Base-by-base conservation (phyloP, 2,329 filamentous ascomycete genomes). In the Paecilomyces sp. region DNA sequence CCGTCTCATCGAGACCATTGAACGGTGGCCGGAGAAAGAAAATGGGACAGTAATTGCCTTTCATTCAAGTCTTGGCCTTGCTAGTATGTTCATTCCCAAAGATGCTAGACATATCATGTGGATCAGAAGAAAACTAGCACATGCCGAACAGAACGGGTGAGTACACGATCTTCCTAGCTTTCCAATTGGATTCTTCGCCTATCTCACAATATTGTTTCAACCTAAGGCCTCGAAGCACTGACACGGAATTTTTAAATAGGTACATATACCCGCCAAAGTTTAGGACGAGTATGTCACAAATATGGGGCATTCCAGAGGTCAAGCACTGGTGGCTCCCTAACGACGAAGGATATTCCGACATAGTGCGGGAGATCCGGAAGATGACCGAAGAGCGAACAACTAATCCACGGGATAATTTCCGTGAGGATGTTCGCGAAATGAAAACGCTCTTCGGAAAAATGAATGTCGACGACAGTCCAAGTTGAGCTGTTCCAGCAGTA, bases 301-400 rank as follows among this genome's bases (percentile, higher is more conserved):
- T 91, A 25, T 96, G 94, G 81, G 80, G 83, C 61, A 84, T 90
- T 52, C 82, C 85, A 13, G 85, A 87, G 22, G 85, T 92, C 57
- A 84, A 85, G 53, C 82, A 88, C 60, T 97, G 92, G 91, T 99
- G 94, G 94, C 83, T 97, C 2, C 90, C 92, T 2, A 84, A 94
- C 71, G 85, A 91, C 63, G 89, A 93, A 76, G 86, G 85, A 1
- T 89, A 89, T 67, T 88, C 85, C 11, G 83, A 85, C 0, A 84
- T 95, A 51, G 81, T 97, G 58, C 87, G 87, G 57, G 88, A 84
- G 58, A 87, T 96, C 62, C 88, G 92, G 22, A 83, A 85, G 51
- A 92, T 96, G 74, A 90, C 92, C 30, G 87, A 90, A 66, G 90
- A 94, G 64, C 85, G 91, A 55, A 89, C 83, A 7, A 84, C 80